Evolutionary conservation across 495 filamentous ascomycete species (phyloP), one percentile per base, ranked within the genome.

Genomic region (Hypoxylon lienhwacheense): DNA sequence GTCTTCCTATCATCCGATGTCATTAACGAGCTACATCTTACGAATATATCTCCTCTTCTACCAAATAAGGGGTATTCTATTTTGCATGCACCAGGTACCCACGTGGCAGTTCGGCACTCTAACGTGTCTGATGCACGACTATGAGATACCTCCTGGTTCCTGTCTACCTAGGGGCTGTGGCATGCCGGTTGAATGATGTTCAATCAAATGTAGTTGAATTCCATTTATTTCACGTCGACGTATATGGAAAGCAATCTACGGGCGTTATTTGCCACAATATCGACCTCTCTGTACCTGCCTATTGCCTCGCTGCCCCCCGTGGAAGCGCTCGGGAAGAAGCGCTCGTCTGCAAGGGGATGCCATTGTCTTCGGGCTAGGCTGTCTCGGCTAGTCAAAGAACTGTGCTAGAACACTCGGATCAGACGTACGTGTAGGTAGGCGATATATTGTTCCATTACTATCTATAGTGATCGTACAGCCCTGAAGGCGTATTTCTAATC

Each of bases 111-210:
- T n/a, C n/a, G n/a, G n/a, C n/a, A n/a, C n/a, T n/a, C n/a, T 25
- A n/a, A 16, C 8, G 19, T 41, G 17, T 5, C 19, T 12, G 10
- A 6, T 12, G 33, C 2, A n/a, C 14, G 22, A 15, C 14, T 14
- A 19, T 21, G 24, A 2, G 22, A 39, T 6, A 20, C 16, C 11
- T 15, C 10, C 16, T 29, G 1, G 10, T 29, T 31, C 16, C 1
- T 4, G 28, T 22, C 34, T 40, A 5, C 24, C 25, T 16, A 8
- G 19, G 6, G 15, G 14, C 2, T 8, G 5, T 7, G 31, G 15
- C n/a, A 35, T 14, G 33, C 41, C 50, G 50, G 50, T 53, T 53
- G 41, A 53, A 53, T 46, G 4, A 16, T 1, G 19, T 29, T 26
- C 31, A 2, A 39, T 45, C 14, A 32, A n/a, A 5, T 11, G 15